Evolutionary conservation across 2,329 filamentous ascomycete genomes (phyloP).

Genomic region (Seiridium unicorne): DNA sequence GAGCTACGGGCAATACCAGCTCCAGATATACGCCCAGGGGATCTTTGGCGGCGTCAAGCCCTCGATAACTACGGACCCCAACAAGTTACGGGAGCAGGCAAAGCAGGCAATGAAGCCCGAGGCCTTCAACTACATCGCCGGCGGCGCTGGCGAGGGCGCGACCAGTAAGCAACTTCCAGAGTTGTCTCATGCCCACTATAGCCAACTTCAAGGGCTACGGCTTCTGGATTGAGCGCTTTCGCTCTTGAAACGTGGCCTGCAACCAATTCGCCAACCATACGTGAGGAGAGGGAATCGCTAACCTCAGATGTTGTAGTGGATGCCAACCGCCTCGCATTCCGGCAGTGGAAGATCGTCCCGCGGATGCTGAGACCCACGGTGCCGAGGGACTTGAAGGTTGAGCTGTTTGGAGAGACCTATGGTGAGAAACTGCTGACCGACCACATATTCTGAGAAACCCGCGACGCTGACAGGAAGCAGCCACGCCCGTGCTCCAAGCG

Average conservation of each 20-base stretch:
- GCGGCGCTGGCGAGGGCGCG: constrained; percentile 60
- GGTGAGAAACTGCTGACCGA: constrained; percentile 19
- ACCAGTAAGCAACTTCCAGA: constrained; percentile 34
- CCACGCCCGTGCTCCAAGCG: constrained; percentile 58
- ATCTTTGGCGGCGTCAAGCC: constrained; percentile 47
- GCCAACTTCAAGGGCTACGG: too few species aligned
- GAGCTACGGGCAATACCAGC: constrained; percentile 42
- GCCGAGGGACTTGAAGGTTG: constrained; percentile 41
- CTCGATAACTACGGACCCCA: constrained; percentile 57
- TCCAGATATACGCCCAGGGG: constrained; percentile 50
- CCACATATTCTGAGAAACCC: not conserved
- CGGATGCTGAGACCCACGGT: constrained; percentile 44
- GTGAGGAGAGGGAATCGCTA: too few species aligned
- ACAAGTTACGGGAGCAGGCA: constrained; percentile 55
- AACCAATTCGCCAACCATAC: too few species aligned
- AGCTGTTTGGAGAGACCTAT: constrained; percentile 51
- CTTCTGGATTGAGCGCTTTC: too few species aligned
- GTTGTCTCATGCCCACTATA: too few species aligned
- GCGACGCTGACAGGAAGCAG: constrained; percentile 10
- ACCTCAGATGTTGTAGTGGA: constrained; percentile 32
- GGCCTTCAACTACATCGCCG: constrained; percentile 59
- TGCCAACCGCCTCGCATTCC: constrained; percentile 57
- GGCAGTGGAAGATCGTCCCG: constrained; percentile 50
- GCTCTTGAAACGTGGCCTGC: too few species aligned
- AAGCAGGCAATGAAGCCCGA: constrained; percentile 42